Evolutionary conservation across 2,329 filamentous ascomycete genomes (phyloP).

Genomic region (Epichloe sp.): DNA sequence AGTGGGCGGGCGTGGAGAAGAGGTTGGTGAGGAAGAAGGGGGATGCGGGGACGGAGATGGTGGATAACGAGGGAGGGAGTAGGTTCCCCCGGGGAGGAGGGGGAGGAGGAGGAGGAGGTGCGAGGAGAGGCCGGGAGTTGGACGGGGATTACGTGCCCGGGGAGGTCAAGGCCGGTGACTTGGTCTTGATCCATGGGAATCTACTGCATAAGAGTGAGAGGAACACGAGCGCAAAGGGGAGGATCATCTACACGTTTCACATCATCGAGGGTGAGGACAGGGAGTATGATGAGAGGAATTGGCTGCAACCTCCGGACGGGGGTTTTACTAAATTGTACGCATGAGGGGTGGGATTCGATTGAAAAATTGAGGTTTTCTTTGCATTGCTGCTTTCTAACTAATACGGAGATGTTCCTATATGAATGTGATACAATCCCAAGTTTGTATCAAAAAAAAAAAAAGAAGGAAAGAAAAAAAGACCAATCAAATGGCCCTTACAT

Average conservation of each 20-base stretch:
- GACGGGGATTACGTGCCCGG: slow-evolving; percentile 55
- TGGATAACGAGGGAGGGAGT: slow-evolving; percentile 51
- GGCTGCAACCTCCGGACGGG: slow-evolving; percentile 72
- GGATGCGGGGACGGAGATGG: slow-evolving; percentile 51
- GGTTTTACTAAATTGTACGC: slow-evolving; percentile 62
- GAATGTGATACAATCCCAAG: background rate
- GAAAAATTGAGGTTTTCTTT: background rate
- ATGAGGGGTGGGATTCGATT: slow-evolving; percentile 9
- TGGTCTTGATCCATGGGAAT: slow-evolving; percentile 94
- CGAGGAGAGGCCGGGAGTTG: slow-evolving; percentile 24
- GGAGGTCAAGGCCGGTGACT: slow-evolving; percentile 78
- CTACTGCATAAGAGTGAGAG: slow-evolving; percentile 90
- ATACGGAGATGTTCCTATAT: background rate
- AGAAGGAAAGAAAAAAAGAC: background rate
- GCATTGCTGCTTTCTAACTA: background rate
- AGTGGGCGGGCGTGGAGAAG: slow-evolving; percentile 53
- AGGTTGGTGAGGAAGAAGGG: slow-evolving; percentile 57
- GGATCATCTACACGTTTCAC: slow-evolving; percentile 97
- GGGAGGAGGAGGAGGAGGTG: slow-evolving; percentile 10
- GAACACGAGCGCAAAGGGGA: slow-evolving; percentile 73
- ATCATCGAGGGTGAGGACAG: slow-evolving; percentile 70
- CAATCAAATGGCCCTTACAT: background rate
- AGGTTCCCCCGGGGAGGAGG: slow-evolving; percentile 42
- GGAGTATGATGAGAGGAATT: slow-evolving; percentile 76
- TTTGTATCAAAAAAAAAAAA: background rate